These are phyloP conservation scores for Esteya vermicola DNA, from an alignment of 2,329 filamentous ascomycete genomes.

Conservation along the genomic window DNA sequence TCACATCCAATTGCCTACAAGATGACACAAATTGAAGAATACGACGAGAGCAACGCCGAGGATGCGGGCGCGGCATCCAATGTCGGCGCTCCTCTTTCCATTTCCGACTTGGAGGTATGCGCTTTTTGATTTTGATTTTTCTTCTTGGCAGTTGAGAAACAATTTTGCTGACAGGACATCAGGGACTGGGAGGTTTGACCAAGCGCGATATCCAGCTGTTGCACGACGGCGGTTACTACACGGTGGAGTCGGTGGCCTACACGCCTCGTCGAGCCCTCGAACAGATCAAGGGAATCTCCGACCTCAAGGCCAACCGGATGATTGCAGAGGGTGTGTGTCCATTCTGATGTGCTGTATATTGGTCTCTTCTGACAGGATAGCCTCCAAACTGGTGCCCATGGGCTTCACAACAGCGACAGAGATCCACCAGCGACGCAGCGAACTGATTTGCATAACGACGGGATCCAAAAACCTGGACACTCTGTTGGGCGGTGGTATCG, in stretches of 20 bases:
- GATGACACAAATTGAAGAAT: constrained; percentile 43
- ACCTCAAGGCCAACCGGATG: constrained; percentile 88
- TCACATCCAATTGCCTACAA: neutral
- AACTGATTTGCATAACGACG: constrained; percentile 94
- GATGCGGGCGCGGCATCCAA: constrained; percentile 65
- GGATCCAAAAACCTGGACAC: constrained; percentile 97
- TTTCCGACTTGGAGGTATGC: constrained; percentile 70
- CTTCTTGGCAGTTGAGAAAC: neutral
- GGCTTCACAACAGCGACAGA: constrained; percentile 98
- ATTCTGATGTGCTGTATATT: no score
- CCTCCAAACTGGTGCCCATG: constrained; percentile 94
- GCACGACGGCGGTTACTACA: constrained; percentile 84
- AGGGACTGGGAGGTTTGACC: constrained; percentile 84
- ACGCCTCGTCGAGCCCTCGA: constrained; percentile 72
- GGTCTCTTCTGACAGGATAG: constrained; percentile 26
- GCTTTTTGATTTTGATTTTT: no score
- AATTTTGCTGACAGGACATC: neutral
- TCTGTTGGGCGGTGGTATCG: constrained; percentile 81
- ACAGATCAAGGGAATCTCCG: constrained; percentile 95
- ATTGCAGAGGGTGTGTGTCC: constrained; percentile 64
- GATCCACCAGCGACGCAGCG: constrained; percentile 93
- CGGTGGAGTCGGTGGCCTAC: constrained; percentile 90
- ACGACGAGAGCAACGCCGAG: constrained; percentile 48
- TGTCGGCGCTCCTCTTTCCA: constrained; percentile 85
- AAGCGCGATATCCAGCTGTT: constrained; percentile 90